Conservation (phyloP, 768 basidiomycete species). For the Dentipellis sp. region DNA sequence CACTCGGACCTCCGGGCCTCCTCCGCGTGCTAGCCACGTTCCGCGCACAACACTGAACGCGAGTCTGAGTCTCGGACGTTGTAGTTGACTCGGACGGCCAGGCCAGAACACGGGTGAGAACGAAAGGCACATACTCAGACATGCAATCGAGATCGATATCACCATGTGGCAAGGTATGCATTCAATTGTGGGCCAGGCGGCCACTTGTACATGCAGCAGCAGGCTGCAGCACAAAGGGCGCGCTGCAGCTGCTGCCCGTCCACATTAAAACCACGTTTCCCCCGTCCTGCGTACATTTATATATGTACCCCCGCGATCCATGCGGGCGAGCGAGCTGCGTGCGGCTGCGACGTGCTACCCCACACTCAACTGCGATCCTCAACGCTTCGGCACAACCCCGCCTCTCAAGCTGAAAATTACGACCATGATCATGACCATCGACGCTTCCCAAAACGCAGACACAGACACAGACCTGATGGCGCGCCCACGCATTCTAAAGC, state of each 20-base stretch:
- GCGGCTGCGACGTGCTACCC: not conserved
- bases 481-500: constrained; percentile 6
- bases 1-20: no score
- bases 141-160: no score
- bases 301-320: not conserved
- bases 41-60: no score
- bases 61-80: no score
- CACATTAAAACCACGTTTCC: not conserved
- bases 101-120: no score
- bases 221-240: not conserved
- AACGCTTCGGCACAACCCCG: not conserved
- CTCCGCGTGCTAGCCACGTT: no score
- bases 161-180: no score
- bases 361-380: not conserved
- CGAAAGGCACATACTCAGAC: no score
- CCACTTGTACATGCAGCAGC: not conserved
- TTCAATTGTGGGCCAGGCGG: no score
- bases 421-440: not conserved
- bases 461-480: constrained; percentile 1
- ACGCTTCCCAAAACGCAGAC: not conserved
- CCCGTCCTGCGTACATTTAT: not conserved
- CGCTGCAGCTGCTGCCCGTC: not conserved
- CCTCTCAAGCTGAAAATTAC: no score
- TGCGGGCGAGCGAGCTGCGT: not conserved
- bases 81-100: no score